phyloP scores from a whole-genome alignment of 176 grass and related monocot species.

The Oryza coarctata region DNA sequence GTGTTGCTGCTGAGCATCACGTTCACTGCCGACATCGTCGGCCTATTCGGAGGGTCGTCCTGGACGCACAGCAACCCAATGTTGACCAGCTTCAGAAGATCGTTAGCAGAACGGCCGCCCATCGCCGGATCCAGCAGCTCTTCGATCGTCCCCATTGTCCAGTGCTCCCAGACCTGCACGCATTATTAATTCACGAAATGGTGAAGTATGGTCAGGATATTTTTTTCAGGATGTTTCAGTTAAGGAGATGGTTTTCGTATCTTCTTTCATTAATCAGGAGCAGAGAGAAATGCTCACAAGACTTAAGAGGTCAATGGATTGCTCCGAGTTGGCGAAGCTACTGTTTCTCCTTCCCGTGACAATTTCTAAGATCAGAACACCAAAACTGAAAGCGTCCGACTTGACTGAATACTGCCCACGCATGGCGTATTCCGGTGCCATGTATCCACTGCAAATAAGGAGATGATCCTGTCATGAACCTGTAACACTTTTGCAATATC shows the following conservation, averaged over 20 bases:
- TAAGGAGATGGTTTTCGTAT: background rate
- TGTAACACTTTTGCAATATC: background rate
- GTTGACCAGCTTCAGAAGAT: conserved; percentile 40
- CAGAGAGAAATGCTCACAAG: conserved; percentile 27
- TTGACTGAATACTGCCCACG: conserved; percentile 56
- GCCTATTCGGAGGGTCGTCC: conserved; percentile 47
- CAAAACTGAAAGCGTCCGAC: conserved; percentile 58
- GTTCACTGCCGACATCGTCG: conserved; percentile 48
- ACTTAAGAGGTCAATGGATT: conserved; percentile 42
- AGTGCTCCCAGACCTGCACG: conserved; percentile 54
- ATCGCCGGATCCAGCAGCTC: conserved; percentile 38
- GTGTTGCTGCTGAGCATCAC: conserved; percentile 59
- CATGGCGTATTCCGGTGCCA: conserved; percentile 53
- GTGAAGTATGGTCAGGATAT: background rate
- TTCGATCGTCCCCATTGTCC: conserved; percentile 34
- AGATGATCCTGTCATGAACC: background rate
- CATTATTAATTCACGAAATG: background rate
- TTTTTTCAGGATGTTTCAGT: background rate
- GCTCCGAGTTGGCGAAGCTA: background rate
- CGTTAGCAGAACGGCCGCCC: background rate
- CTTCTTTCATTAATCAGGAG: background rate
- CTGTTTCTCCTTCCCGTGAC: conserved; percentile 52
- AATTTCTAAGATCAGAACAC: conserved; percentile 58
- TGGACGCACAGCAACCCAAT: conserved; percentile 67
- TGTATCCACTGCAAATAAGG: conserved; percentile 37